A percentile compares a stretch with the other conserved stretches of the same genome.
Conservation (phyloP, 495 filamentous ascomycete species). For the Tuber melanosporum region DNA sequence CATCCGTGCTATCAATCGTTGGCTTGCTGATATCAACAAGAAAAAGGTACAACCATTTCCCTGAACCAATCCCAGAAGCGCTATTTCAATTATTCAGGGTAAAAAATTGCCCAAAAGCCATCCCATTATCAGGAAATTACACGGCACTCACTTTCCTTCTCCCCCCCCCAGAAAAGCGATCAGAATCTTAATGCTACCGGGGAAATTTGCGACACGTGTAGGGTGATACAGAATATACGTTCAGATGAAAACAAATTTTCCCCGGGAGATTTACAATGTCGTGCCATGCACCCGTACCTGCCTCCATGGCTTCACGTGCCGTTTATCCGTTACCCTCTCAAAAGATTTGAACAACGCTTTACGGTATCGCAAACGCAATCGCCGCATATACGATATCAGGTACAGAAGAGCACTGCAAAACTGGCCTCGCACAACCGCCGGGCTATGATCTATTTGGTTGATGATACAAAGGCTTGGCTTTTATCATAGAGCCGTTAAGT, state of each 20-base stretch:
- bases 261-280: neutral
- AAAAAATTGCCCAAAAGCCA: neutral
- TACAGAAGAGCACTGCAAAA: neutral
- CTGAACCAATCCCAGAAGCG: too few species aligned
- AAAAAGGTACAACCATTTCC: too few species aligned
- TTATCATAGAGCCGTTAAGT: neutral
- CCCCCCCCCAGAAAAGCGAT: neutral
- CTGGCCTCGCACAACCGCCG: neutral
- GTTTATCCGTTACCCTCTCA: neutral
- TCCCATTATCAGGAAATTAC: neutral
- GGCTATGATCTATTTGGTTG: neutral
- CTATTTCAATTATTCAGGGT: too few species aligned
- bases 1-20: too few species aligned
- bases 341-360: neutral
- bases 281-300: neutral
- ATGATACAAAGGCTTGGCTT: neutral
- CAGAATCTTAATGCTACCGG: neutral
- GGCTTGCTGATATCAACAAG: too few species aligned
- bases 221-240: neutral
- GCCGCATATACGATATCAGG: neutral
- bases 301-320: neutral
- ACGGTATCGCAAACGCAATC: neutral
- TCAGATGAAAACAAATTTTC: neutral
- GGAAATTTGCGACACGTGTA: neutral
- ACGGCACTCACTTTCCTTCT: neutral